Base-by-base conservation (phyloP, 2,329 filamentous ascomycete species). In the Beauveria varroae region DNA sequence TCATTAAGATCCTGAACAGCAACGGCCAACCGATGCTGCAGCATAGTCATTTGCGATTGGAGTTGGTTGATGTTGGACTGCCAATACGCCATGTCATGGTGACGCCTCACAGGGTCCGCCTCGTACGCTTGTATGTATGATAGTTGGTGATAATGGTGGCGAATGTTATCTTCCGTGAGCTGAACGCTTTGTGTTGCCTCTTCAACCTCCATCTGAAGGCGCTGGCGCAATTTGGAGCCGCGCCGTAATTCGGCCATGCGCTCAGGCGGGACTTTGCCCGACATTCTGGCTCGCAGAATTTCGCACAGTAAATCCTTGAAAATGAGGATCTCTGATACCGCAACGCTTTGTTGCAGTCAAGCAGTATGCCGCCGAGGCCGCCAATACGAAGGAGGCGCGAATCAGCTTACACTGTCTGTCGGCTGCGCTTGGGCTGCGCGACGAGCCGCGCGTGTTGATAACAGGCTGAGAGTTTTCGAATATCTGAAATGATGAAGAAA, bases 181-280 rank as follows among this genome's bases (percentile, higher is more conserved):
- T 52, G 34, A 3, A 60, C 43, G 24, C 52, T 47, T 8, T 53
- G 24, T 1, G 24, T 51, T 16, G 52, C 34, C 20, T 63, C 61
- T 18, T 60, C 47, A 16, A 63, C 37, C 10, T 63, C 56, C 46
- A 30, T 40, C 24, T 56, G 50, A 4, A 63, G 61, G 14, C 61
- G 61, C 20, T 63, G 41, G 16, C 61, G 61, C 20, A 63, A 47
- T 26, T 60, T 63, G 5, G 61, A 56, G 3, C 52, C 56, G 3
- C 52, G 61, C 8, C 61, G 57, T 24, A 63, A 44, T 20, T 50
- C 50, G 3, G 44, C 56, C 61, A 63, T 63, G 14, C 61, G 50
- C 52, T 60, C 61, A 30, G 28, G n/a, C 4, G 57, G 52, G 18
- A 60, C 46, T 37, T 51, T 56, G 16, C 56, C 50, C 5, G 61